Evolutionary conservation across 2,329 filamentous ascomycete species (phyloP).

Genomic region (Fusarium proliferatum): DNA sequence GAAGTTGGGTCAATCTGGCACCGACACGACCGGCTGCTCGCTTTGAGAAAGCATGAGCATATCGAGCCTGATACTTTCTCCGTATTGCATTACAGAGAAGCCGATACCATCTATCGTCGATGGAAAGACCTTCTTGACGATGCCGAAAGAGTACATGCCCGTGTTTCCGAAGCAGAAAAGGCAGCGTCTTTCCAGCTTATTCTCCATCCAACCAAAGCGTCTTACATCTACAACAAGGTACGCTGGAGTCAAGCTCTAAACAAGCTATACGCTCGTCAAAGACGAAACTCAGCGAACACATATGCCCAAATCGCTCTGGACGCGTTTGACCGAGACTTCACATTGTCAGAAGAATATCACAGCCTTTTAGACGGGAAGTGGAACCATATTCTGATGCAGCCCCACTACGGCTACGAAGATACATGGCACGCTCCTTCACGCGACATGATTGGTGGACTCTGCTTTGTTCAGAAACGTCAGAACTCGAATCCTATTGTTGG

Average conservation of each 20-base stretch:
- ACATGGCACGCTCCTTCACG: slow-evolving; percentile 68
- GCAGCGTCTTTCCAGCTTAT: slow-evolving; percentile 69
- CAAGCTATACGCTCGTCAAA: slow-evolving; percentile 62
- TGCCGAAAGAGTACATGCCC: slow-evolving; percentile 56
- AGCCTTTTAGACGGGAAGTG: slow-evolving; percentile 63
- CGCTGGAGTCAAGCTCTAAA: slow-evolving; percentile 58
- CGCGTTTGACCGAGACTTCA: slow-evolving; percentile 63
- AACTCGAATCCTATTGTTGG: slow-evolving; percentile 65
- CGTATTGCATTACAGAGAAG: slow-evolving; percentile 68
- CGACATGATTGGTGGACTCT: slow-evolving; percentile 64
- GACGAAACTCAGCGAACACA: slow-evolving; percentile 64
- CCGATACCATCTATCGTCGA: slow-evolving; percentile 58
- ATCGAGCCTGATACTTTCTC: slow-evolving; percentile 67
- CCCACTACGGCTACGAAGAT: slow-evolving; percentile 61
- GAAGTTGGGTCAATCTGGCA: slow-evolving; percentile 61
- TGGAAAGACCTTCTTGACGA: slow-evolving; percentile 59
- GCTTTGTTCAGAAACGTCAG: slow-evolving; percentile 63
- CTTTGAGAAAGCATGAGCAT: slow-evolving; percentile 68
- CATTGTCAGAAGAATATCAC: slow-evolving; percentile 63
- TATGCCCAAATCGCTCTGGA: slow-evolving; percentile 58
- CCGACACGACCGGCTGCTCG: slow-evolving; percentile 58
- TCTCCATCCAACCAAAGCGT: slow-evolving; percentile 67
- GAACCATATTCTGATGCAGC: slow-evolving; percentile 65
- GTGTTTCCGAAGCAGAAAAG: slow-evolving; percentile 54
- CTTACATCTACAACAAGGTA: slow-evolving; percentile 60